A percentile compares a stretch with the other conserved stretches of the same genome.
phyloP scores from a whole-genome alignment of 148 eudicot species.

The Silene latifolia region DNA sequence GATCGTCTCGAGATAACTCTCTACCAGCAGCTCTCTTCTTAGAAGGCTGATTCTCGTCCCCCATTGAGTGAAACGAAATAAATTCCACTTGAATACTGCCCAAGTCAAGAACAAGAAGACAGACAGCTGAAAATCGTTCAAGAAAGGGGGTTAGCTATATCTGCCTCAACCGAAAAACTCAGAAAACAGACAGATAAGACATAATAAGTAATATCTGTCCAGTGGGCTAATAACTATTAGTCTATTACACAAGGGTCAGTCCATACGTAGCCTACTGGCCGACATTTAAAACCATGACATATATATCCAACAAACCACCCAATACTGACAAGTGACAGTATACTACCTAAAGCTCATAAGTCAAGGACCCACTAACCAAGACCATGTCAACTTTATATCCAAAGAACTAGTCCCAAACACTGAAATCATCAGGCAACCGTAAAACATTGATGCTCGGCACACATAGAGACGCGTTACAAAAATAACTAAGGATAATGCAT shows the following conservation, averaged over 20 bases:
- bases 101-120: slow-evolving; percentile 32
- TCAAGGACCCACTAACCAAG: not conserved
- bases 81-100: not conserved
- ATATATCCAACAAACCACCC: too few species aligned
- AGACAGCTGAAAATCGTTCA: slow-evolving; percentile 29
- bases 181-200: not conserved
- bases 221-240: not conserved
- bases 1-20: slow-evolving; percentile 74
- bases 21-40: slow-evolving; percentile 91
- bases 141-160: slow-evolving; percentile 11
- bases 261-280: too few species aligned
- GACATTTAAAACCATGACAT: too few species aligned
- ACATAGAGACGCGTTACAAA: not conserved
- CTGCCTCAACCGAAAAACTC: not conserved
- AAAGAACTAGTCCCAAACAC: not conserved
- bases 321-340: too few species aligned
- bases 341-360: not conserved
- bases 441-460: not conserved
- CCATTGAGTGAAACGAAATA: slow-evolving; percentile 32
- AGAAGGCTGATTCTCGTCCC: slow-evolving; percentile 75
- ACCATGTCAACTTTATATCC: not conserved
- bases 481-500: not conserved
- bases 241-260: too few species aligned
- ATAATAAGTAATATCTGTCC: not conserved
- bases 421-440: not conserved